Evolutionary conservation across 2,329 filamentous ascomycete genomes (phyloP).

Genomic region (Aspergillus persii): DNA sequence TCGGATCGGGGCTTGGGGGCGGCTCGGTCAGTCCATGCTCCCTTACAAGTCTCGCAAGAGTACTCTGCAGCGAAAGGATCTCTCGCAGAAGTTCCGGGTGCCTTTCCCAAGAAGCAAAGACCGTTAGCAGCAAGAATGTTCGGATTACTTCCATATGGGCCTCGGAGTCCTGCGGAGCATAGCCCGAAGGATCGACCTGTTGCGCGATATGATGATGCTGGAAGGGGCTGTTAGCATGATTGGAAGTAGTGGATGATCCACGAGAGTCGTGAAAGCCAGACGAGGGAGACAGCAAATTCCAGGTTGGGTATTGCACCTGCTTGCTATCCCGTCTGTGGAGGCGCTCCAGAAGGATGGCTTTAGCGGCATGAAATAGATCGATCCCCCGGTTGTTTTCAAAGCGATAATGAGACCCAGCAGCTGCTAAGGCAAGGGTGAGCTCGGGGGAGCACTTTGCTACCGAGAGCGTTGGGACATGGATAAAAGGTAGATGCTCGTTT

Average conservation of each 20-base stretch:
- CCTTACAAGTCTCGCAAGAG: slow-evolving; percentile 55
- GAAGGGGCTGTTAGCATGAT: slow-evolving; percentile 43
- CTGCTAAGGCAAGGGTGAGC: slow-evolving; percentile 51
- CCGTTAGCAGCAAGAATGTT: slow-evolving; percentile 54
- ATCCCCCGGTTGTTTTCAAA: slow-evolving; percentile 53
- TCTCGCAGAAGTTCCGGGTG: slow-evolving; percentile 58
- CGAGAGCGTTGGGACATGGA: slow-evolving; percentile 50
- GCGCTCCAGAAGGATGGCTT: slow-evolving; percentile 53
- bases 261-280: slow-evolving; percentile 41
- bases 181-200: slow-evolving; percentile 33
- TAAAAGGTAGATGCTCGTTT: slow-evolving; percentile 53
- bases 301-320: slow-evolving; percentile 40
- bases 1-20: slow-evolving; percentile 36
- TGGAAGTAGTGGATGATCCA: slow-evolving; percentile 43
- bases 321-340: slow-evolving; percentile 51
- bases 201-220: slow-evolving; percentile 31
- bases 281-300: slow-evolving; percentile 41
- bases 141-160: slow-evolving; percentile 51
- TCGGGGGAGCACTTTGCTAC: slow-evolving; percentile 47
- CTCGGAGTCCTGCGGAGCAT: slow-evolving; percentile 42
- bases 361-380: slow-evolving; percentile 57
- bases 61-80: slow-evolving; percentile 56
- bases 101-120: slow-evolving; percentile 59
- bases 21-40: slow-evolving; percentile 50
- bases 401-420: slow-evolving; percentile 49